Evolutionary conservation across 257 asterid species (phyloP), one percentile per base, ranked within the genome.

Genomic region (Fraxinus excelsior): DNA sequence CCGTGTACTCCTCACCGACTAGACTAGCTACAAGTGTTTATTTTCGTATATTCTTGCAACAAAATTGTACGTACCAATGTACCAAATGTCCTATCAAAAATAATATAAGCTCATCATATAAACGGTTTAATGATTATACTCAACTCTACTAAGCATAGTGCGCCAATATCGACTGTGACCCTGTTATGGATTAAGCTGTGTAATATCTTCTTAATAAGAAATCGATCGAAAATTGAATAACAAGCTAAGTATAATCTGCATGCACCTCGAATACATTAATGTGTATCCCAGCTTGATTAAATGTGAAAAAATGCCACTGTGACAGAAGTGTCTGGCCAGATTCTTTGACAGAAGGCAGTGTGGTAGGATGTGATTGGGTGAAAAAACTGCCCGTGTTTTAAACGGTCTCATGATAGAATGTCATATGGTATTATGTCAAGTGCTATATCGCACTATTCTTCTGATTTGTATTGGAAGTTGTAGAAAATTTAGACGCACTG

Each of bases 391-490:
- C 5, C 6, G 35, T 32, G 5, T 32, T 32, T 32, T 32, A 32
- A 32, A 32, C 35, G 6, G 35, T 32, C 35, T 0, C 5, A 32
- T 32, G 0, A 32, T 32, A 32, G 6, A 32, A 32, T 32, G 35
- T 32, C 6, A 32, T 32, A 0, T 32, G 2, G 6, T 4, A 32
- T 32, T 32, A 32, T 32, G 35, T 32, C 35, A 4, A 32, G 6
- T 4, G 35, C 5, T 32, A 32, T 32, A 4, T 32, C 35, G 35
- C 35, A 32, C 6, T 6, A 32, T 32, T 32, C 35, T 40, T 79
- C 73, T 80, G 75, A 79, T 23, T 35, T 72, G 81, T 82, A 40
- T 88, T 79, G 96, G 91, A 74, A 90, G 88, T 82, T 87, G 93
- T 71, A 62, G 82, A 79, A 72, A 71, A 65, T 62, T 31, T 71